A percentile compares a stretch with the other conserved stretches of the same genome.
Conservation (phyloP, 768 basidiomycete genomes). For the Tricholoma sp. region DNA sequence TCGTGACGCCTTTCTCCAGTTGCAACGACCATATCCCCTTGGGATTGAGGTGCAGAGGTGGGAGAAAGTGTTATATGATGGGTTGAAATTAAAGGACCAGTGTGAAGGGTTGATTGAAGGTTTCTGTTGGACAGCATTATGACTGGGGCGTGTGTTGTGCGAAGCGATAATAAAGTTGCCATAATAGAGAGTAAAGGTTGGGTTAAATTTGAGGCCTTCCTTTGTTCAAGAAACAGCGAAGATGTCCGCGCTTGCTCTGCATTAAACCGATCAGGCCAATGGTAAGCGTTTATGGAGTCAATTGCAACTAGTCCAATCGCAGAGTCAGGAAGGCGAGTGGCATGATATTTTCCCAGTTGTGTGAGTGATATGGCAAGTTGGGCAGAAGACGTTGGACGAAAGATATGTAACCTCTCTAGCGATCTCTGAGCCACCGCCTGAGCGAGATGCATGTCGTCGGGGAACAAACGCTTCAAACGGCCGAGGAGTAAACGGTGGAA, state of each 20-base stretch:
- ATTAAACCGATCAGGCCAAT: constrained; percentile 72
- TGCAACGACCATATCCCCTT: neutral
- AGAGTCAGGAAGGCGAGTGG: constrained; percentile 37
- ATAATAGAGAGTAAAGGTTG: constrained; percentile 58
- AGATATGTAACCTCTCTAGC: constrained; percentile 59
- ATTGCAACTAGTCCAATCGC: constrained; percentile 66
- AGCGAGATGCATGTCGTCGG: constrained; percentile 16
- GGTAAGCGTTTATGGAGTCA: constrained; percentile 73
- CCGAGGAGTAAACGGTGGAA: constrained; percentile 47
- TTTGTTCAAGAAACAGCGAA: constrained; percentile 27
- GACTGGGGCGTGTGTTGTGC: neutral
- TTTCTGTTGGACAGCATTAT: neutral
- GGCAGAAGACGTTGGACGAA: constrained; percentile 59
- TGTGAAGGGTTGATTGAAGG: neutral
- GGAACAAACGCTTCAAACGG: constrained; percentile 34
- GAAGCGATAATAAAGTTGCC: constrained; percentile 28
- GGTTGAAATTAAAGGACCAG: neutral
- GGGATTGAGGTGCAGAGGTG: neutral
- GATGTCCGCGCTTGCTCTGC: constrained; percentile 44
- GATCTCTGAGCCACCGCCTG: constrained; percentile 30
- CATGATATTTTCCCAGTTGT: constrained; percentile 52
- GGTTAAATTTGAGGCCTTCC: constrained; percentile 36
- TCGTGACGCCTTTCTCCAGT: neutral
- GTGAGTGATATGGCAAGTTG: constrained; percentile 68
- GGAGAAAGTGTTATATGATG: neutral